Conservation (phyloP, 176 grass and related monocot species). For the Lolium perenne region DNA sequence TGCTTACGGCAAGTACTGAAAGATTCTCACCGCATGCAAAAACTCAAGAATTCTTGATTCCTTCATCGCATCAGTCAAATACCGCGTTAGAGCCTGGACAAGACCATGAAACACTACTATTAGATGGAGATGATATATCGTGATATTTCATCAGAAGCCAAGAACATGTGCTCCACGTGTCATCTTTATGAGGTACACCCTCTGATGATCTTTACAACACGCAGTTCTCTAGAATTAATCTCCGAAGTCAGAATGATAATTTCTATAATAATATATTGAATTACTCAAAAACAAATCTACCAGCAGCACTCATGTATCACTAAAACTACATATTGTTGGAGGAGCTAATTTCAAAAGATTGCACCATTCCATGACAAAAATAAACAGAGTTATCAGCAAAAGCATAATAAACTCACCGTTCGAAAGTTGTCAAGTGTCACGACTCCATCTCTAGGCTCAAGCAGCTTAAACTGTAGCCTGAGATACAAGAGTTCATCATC, state of each 20-base stretch:
- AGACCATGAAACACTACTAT: conserved; percentile 30
- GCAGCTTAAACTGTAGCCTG: conserved; percentile 77
- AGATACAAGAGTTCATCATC: conserved; percentile 94
- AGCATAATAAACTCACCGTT: conserved; percentile 56
- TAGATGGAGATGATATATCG: conserved; percentile 30
- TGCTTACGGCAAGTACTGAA: not conserved
- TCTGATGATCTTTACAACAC: not conserved
- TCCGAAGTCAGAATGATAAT: not conserved
- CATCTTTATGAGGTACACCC: conserved; percentile 13
- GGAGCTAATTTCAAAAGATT: not conserved
- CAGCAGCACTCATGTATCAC: not conserved
- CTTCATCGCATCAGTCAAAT: conserved; percentile 82
- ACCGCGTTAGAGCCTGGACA: conserved; percentile 63
- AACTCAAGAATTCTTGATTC: conserved; percentile 75
- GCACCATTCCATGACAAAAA: not conserved
- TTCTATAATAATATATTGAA: not conserved
- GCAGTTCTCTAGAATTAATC: not conserved
- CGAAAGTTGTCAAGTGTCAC: conserved; percentile 83
- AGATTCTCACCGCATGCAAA: conserved; percentile 64
- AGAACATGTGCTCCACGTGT: conserved; percentile 5
- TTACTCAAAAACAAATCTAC: conserved; percentile 1
- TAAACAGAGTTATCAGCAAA: conserved; percentile 12
- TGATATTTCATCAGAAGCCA: conserved; percentile 6
- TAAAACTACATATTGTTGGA: not conserved
- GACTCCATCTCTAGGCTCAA: conserved; percentile 86